phyloP scores from a whole-genome alignment of 495 filamentous ascomycete species.

The Xylaria flabelliformis region DNA sequence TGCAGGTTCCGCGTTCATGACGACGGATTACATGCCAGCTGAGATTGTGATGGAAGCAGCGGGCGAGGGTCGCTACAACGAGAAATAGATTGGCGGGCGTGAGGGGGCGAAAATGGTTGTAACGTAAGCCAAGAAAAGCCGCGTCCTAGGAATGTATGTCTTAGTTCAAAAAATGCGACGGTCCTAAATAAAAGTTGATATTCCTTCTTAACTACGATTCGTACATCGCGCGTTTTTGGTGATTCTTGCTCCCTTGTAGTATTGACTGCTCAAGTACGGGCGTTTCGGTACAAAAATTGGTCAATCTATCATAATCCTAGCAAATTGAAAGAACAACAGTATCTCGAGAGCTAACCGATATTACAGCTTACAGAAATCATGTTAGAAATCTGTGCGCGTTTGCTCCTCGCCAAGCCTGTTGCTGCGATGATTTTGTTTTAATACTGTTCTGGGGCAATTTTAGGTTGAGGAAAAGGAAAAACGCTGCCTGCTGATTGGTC shows the following conservation, averaged over 20 bases:
- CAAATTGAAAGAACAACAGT: neutral
- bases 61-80: constrained; percentile 39
- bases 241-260: neutral
- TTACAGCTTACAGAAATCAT: neutral
- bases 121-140: constrained; percentile 16
- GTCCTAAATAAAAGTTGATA: constrained; percentile 10
- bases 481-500: neutral
- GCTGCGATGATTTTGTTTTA: too few relatives aligned
- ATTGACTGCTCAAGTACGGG: neutral
- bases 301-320: neutral
- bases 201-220: neutral
- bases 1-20: constrained; percentile 43
- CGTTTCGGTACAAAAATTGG: neutral
- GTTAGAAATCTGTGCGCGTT: neutral
- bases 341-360: too few relatives aligned
- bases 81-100: constrained; percentile 24
- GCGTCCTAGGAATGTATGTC: constrained; percentile 7
- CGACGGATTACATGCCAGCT: constrained; percentile 45
- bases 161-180: neutral
- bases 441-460: neutral
- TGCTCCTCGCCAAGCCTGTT: neutral
- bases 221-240: neutral
- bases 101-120: neutral
- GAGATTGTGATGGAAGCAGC: constrained; percentile 42
- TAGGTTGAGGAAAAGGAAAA: neutral